Evolutionary conservation across 352 stramenopile genomes (phyloP).

Genomic region (Peronosclerospora sorghi): DNA sequence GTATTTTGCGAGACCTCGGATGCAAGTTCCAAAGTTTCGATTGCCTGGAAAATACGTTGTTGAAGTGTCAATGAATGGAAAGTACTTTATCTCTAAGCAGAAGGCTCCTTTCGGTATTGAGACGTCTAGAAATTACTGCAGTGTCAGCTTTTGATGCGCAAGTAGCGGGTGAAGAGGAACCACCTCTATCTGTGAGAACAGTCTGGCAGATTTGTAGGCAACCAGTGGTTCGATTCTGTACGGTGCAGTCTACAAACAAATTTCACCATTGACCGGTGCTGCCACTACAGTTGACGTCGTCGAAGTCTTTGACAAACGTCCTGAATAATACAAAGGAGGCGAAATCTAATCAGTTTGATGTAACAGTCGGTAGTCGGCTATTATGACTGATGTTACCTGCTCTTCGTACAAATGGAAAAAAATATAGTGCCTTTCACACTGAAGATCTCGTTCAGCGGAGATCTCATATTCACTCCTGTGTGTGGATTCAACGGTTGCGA

Average conservation of each 20-base stretch:
- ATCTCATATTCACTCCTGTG: constrained; percentile 31
- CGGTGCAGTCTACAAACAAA: constrained; percentile 14
- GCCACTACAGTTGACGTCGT: background rate
- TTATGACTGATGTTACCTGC: constrained; percentile 21
- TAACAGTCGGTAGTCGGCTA: background rate
- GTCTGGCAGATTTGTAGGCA: constrained; percentile 25
- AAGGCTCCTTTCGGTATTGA: constrained; percentile 44
- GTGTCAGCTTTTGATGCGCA: constrained; percentile 36
- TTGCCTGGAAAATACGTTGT: constrained; percentile 47
- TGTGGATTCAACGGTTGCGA: constrained; percentile 10
- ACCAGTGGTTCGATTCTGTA: constrained; percentile 31
- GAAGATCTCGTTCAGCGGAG: constrained; percentile 52
- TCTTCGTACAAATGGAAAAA: constrained; percentile 8
- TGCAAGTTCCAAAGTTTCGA: constrained; percentile 49
- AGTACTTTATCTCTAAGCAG: constrained; percentile 63
- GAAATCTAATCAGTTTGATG: background rate
- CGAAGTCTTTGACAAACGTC: constrained; percentile 10
- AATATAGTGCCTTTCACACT: constrained; percentile 25
- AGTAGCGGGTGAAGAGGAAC: constrained; percentile 20
- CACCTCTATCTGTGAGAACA: constrained; percentile 25
- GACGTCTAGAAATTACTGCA: constrained; percentile 21
- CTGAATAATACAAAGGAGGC: constrained; percentile 11
- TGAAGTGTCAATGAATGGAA: constrained; percentile 73
- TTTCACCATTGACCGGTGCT: background rate
- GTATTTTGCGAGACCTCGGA: constrained; percentile 22